A percentile compares a stretch with the other conserved stretches of the same genome.
These are phyloP conservation scores for Paradendryphiella salina DNA, from an alignment of 2,329 filamentous ascomycete genomes.

Conservation along the genomic window DNA sequence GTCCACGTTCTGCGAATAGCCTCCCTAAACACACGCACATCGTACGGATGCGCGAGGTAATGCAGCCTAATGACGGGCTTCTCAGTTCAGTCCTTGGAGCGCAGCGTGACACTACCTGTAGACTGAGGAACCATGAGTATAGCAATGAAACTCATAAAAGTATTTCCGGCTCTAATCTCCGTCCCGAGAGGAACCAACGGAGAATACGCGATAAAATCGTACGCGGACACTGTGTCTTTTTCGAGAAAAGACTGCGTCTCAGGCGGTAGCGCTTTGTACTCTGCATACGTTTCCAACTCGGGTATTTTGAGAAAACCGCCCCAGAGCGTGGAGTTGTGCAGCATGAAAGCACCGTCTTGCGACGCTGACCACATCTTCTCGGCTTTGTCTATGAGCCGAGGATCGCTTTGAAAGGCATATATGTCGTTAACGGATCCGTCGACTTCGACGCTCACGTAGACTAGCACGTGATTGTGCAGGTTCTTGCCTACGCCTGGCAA, in stretches of 20 bases:
- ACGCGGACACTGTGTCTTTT: slow-evolving; percentile 59
- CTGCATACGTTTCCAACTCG: slow-evolving; percentile 45
- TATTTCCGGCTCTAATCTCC: slow-evolving; percentile 40
- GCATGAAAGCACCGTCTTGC: slow-evolving; percentile 32
- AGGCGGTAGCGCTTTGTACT: slow-evolving; percentile 52
- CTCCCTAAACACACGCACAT: slow-evolving; percentile 47
- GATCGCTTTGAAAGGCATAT: slow-evolving; percentile 46
- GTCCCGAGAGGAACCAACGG: slow-evolving; percentile 33
- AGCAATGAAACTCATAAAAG: slow-evolving; percentile 33
- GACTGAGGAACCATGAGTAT: slow-evolving; percentile 59
- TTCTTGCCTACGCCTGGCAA: slow-evolving; percentile 51
- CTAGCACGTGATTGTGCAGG: slow-evolving; percentile 53
- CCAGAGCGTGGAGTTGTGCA: slow-evolving; percentile 54
- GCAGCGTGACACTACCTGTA: slow-evolving; percentile 56
- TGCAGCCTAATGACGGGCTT: slow-evolving; percentile 59
- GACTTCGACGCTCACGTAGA: slow-evolving; percentile 52
- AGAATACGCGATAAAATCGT: slow-evolving; percentile 54
- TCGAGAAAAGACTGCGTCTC: slow-evolving; percentile 52
- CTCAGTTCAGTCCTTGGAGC: slow-evolving; percentile 56
- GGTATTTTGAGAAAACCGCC: slow-evolving; percentile 59
- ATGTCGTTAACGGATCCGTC: slow-evolving; percentile 45
- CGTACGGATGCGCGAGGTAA: slow-evolving; percentile 59
- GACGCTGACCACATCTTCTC: slow-evolving; percentile 51
- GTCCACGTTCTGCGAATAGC: slow-evolving; percentile 47
- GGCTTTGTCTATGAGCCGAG: slow-evolving; percentile 47